Percentiles rank a stretch among this genome's conserved stretches.
Evolutionary conservation across 1,284 basidiomycete species (phyloP).

Genomic region (Vanrija sp.): DNA sequence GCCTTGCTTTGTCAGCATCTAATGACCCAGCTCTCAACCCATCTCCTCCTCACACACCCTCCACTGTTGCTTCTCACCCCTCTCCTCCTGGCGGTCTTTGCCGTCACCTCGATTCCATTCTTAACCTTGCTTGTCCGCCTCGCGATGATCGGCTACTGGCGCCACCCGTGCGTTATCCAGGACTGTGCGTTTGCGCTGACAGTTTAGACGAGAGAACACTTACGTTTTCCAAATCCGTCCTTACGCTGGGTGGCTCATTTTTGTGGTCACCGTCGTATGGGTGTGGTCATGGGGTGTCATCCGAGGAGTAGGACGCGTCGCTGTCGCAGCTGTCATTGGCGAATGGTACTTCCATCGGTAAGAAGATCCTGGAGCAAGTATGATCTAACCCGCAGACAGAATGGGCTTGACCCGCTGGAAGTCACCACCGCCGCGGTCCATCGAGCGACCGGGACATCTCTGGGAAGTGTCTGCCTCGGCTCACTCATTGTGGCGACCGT

Average conservation of each 20-base stretch:
- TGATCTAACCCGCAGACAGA: slow-evolving; percentile 10
- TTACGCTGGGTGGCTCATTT: slow-evolving; percentile 81
- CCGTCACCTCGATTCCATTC: slow-evolving; percentile 77
- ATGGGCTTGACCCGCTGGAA: slow-evolving; percentile 55
- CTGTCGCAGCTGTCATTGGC: slow-evolving; percentile 76
- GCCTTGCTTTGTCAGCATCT: neutral
- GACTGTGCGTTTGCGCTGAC: neutral
- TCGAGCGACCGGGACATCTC: slow-evolving; percentile 72
- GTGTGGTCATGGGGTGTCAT: slow-evolving; percentile 88
- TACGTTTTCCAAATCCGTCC: slow-evolving; percentile 69
- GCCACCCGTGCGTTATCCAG: slow-evolving; percentile 36
- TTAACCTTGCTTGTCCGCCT: slow-evolving; percentile 76
- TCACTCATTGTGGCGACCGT: slow-evolving; percentile 70
- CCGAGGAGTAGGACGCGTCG: slow-evolving; percentile 72
- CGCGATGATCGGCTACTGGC: slow-evolving; percentile 66
- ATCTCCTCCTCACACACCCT: slow-evolving; percentile 71
- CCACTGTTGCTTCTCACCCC: slow-evolving; percentile 78
- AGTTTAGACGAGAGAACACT: slow-evolving; percentile 36
- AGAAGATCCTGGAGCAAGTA: slow-evolving; percentile 39
- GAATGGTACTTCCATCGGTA: slow-evolving; percentile 89
- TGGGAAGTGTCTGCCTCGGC: slow-evolving; percentile 73
- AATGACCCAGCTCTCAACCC: slow-evolving; percentile 59
- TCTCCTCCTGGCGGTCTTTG: slow-evolving; percentile 65
- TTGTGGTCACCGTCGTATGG: slow-evolving; percentile 66
- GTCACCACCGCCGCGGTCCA: slow-evolving; percentile 72